phyloP scores from a whole-genome alignment of 257 asterid genomes.

The Gynochthodes officinalis region DNA sequence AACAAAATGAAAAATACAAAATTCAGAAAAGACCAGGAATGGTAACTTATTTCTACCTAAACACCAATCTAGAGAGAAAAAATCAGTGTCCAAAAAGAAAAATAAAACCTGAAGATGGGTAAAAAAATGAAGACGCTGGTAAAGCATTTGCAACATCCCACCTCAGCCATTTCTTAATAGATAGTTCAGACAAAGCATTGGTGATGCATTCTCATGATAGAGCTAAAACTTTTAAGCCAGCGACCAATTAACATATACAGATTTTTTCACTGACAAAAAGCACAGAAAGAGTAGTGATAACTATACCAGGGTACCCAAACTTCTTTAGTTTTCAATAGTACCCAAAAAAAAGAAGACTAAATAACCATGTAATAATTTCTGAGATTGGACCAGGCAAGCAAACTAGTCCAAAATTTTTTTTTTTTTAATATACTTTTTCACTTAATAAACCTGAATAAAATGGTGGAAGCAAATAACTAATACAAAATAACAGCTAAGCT shows the following conservation, averaged over 20 bases:
- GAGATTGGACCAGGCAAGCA: background rate
- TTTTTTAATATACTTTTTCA: too few relatives aligned
- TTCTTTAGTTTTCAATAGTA: background rate
- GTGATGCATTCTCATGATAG: background rate
- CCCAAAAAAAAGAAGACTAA: background rate
- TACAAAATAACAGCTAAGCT: background rate
- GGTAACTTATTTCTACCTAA: background rate
- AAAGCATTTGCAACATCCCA: too few relatives aligned
- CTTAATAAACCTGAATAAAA: background rate
- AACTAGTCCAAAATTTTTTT: too few relatives aligned
- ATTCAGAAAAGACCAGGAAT: conserved; percentile 2
- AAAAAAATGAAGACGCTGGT: background rate
- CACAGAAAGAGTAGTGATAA: background rate
- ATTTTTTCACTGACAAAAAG: background rate
- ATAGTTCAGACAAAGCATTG: too few relatives aligned
- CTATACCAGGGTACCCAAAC: background rate
- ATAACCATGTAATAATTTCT: background rate
- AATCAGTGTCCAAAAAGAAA: background rate
- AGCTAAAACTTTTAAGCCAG: background rate
- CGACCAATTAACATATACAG: background rate
- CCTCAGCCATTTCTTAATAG: background rate
- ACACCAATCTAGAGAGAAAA: background rate
- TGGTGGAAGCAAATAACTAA: background rate
- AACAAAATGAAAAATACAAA: background rate
- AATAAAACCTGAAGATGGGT: background rate